Base-by-base conservation (phyloP, 495 filamentous ascomycete species). In the Mytilinidion resinicola region DNA sequence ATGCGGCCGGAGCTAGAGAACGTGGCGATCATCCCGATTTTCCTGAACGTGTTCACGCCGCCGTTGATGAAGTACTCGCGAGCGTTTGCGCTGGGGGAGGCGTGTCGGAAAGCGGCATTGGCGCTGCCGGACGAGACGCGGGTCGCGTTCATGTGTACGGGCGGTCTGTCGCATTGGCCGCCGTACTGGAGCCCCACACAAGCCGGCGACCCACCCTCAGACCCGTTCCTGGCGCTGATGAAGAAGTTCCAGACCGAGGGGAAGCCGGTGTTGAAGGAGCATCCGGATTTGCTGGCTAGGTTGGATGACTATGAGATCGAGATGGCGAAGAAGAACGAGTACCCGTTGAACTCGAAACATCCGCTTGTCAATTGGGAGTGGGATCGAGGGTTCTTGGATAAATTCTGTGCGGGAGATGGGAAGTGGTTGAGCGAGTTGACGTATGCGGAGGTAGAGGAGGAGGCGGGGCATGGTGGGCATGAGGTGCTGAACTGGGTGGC, bases 311-410 rank as follows among this genome's bases (percentile, higher is more conserved):
- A 57, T 35, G 54, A 57, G 19, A 30, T 57, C 21, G 54, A 57
- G 54, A 57, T 57, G 54, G 54, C 54, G 43, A 37, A 48, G 54
- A 57, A 57, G 20, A 57, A 57, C n/a, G 54, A 57, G 44, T 57
- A 57, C 21, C 54, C 54, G 30, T 41, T 57, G 17, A 57, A 57
- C 33, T 49, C 42, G 9, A 49, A 49, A 20, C 42, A 49, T 19
- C 54, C 54, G 9, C 20, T 57, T 5, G 54, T 57, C 1, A 57
- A 50, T 34, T 33, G 12, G 9, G 54, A 57, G 25, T 57, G 54
- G 54, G 54, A 57, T 25, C 14, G 17, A 12, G 50, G 50, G 54
- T 57, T 57, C 19, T 34, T 57, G 5, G 54, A 57, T 20, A 36
- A 49, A 4, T 50, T 36, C n/a, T 57, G 54, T 25, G 50, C 48